These are phyloP conservation scores for Acer campestre DNA, from an alignment of 345 rosid genomes.

Conservation along the genomic window DNA sequence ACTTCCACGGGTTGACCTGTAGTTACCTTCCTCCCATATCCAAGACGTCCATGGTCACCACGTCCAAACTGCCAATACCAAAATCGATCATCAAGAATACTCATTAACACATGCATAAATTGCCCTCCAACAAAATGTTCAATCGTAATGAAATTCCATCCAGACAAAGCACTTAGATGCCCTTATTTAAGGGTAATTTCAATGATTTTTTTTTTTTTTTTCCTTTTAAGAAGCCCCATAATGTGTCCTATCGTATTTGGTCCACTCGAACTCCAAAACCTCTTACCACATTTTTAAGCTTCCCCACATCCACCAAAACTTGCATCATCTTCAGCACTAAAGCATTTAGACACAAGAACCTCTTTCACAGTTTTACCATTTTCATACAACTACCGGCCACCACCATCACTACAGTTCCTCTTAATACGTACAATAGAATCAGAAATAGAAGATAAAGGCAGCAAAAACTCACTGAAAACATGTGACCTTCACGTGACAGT, in stretches of 20 bases:
- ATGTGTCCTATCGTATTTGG: not conserved
- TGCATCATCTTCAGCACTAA: not conserved
- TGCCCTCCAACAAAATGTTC: not conserved
- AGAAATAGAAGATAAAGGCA: not conserved
- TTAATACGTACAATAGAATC: not conserved
- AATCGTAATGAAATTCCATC: no score
- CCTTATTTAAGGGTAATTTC: no score
- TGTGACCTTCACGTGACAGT: slow-evolving; percentile 77
- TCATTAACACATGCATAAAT: not conserved
- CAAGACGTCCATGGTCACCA: slow-evolving; percentile 97
- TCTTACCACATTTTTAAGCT: not conserved
- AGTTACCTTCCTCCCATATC: slow-evolving; percentile 83
- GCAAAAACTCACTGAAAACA: slow-evolving; percentile 77
- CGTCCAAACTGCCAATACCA: slow-evolving; percentile 75
- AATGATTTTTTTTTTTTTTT: no score
- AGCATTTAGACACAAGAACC: not conserved
- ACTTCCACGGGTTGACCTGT: slow-evolving; percentile 95
- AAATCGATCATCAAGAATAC: slow-evolving; percentile 12
- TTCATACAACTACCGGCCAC: not conserved
- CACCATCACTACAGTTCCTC: not conserved
- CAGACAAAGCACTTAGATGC: no score
- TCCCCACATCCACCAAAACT: not conserved
- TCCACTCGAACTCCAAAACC: not conserved
- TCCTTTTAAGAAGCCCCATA: not conserved
- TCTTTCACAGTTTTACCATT: not conserved